These are phyloP conservation scores for Lagenidium sp. DNA, from an alignment of 352 stramenopile species.

Conservation along the genomic window DNA sequence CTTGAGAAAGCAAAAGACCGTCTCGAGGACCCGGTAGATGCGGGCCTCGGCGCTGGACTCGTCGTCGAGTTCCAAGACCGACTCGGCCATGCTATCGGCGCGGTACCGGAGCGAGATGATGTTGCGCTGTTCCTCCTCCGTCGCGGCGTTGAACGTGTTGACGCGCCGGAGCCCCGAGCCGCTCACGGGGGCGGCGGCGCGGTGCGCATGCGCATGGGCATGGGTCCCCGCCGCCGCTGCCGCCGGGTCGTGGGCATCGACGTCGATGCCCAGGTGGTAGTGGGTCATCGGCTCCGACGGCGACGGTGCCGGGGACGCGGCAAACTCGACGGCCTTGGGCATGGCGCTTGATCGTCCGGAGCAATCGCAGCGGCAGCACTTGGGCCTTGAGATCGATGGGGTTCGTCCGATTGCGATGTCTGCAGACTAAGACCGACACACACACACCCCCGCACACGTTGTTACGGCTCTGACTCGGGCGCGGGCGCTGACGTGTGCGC, in stretches of 20 bases:
- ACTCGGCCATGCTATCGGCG: constrained; percentile 78
- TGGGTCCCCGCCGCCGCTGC: constrained; percentile 5
- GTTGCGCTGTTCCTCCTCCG: constrained; percentile 76
- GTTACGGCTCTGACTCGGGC: too few relatives aligned
- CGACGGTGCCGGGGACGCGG: constrained; percentile 26
- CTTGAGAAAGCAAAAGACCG: constrained; percentile 84
- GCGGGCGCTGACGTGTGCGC: too few relatives aligned
- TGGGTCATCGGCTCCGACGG: constrained; percentile 40
- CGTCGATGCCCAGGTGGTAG: constrained; percentile 59
- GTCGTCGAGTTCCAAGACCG: constrained; percentile 49
- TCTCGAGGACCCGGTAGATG: constrained; percentile 75
- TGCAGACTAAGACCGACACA: too few relatives aligned
- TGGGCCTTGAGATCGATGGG: too few relatives aligned
- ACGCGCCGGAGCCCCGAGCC: constrained; percentile 32
- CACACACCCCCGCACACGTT: too few relatives aligned
- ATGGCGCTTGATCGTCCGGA: too few relatives aligned
- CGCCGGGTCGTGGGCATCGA: constrained; percentile 7
- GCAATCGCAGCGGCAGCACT: too few relatives aligned
- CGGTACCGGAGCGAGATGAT: constrained; percentile 83
- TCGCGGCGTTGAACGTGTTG: constrained; percentile 61
- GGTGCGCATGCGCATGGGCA: constrained; percentile 1
- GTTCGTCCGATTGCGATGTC: too few relatives aligned
- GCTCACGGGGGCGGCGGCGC: constrained; percentile 9
- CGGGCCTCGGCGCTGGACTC: constrained; percentile 46
- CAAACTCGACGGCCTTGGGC: too few relatives aligned